Evolutionary conservation across 495 filamentous ascomycete species (phyloP), one percentile per base, ranked within the genome.

Genomic region (Aspergillus homomorphus): DNA sequence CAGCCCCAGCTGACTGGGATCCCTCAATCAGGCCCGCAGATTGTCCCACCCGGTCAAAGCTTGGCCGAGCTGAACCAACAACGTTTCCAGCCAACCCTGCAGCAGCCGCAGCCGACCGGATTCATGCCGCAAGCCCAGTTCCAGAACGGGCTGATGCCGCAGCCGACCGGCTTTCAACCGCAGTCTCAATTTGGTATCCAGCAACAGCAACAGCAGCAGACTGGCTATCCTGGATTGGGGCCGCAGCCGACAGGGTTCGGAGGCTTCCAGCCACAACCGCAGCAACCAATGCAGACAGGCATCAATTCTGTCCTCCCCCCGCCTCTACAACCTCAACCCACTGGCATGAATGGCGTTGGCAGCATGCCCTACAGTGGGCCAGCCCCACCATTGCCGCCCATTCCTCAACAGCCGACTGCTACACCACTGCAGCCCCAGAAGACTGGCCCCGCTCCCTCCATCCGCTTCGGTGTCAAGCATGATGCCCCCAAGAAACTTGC

Each of bases 381-480:
- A 28, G 75, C 76, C 20, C 72, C 74, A 4, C 62, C 71, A 22
- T 53, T 78, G 50, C 76, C 74, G 3, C 73, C 75, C 42, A 76
- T 78, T 54, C 77, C 76, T 18, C 74, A 84, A 57, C 77, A 79
- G 53, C 77, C 77, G 6, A 86, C 75, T 3, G 67, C 76, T 42
- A 69, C 78, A 8, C 87, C 87, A 28, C 75, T 98, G 56, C 71
- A 85, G 49, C 86, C 94, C 30, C 94, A 98, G 72, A 88, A 92
- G 79, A 98, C 94, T 2, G 94, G 94, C 0, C 95, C 94, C n/a
- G 76, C 94, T 30, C 94, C 94, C 28, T 85, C 91, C 18, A 84
- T 98, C 19, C 80, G 91, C 60, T 98, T 98, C 66, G 94, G 94
- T 21, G 87, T 96, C 46, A 77, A 80, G 61, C 74, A 74, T 19